Evolutionary conservation across 2,329 filamentous ascomycete genomes (phyloP), one percentile per base, ranked within the genome.

Genomic region (Daldinia sp.): DNA sequence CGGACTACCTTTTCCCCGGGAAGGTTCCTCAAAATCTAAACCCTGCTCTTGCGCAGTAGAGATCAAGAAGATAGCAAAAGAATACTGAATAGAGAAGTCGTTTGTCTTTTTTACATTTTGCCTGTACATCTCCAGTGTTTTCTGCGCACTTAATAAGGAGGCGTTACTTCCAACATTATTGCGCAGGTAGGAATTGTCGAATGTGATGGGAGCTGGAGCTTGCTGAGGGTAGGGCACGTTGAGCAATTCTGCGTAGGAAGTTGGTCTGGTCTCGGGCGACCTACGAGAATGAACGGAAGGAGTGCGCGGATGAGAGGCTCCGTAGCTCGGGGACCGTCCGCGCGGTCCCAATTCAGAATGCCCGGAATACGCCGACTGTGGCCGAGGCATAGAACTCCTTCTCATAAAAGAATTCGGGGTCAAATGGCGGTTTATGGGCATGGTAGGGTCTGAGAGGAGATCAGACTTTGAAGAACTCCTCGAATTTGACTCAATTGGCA

Each of bases 51-150:
- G 92, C 44, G 95, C 94, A 1, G 93, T 91, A 53, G 94, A 93
- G 73, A 98, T 91, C 83, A 99, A 89, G 79, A 97, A 97, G 41
- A 98, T 88, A 1, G 96, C 96, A 81, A 99, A 98, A 33, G 97
- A 96, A 80, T 98, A 98, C 80, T 98, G 94, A 37, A 97, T 92
- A 3, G 92, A 90, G 15, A 91, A 86, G 79, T 98, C 94, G 70
- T 92, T 96, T 2, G 96, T 97, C 84, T 99, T 99, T 83, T 98
- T 98, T 65, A 98, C 93, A 77, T 98, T 99, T 62, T 92, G 91
- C 50, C 95, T 89, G 80, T 99, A 99, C 95, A 98, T 98, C 62
- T 98, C 94, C 55, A 99, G 87, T 1, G 96, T 99, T 82, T 98
- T 94, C 77, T 95, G 93, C 37, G 93, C 91, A 76, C 93, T 94